Evolutionary conservation across 192 early-diverging fungal genomes (phyloP), one percentile per base, ranked within the genome.

Genomic region (Entomortierella parvispora): DNA sequence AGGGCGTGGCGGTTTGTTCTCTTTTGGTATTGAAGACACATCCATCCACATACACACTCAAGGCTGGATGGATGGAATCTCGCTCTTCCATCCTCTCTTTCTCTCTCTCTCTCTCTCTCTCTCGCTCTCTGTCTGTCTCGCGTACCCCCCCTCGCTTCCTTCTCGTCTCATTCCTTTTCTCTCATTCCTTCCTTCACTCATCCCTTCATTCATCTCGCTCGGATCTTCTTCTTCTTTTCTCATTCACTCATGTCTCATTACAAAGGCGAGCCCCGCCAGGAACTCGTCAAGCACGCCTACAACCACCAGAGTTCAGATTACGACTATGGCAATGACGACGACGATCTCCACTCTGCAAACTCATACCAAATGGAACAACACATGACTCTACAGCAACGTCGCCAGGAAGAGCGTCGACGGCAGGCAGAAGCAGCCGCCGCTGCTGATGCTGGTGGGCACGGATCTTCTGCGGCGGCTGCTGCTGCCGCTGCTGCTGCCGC

Each of bases 341-440:
- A 49, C 47, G 8, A 22, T 29, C 12, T 14, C 31, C 54, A 3
- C 34, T n/a, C 20, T 14, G 31, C 3, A 49, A 40, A 40, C 37
- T 40, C 42, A 26, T 56, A 45, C 32, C 29, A 32, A 0, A 47
- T 67, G 32, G 54, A 49, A 34, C 63, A 65, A 31, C 65, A 44
- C 18, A 62, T 70, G 62, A 65, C 70, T 1, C 50, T 57, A 43
- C 70, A 65, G 31, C 70, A 74, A 40, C 56, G 48, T 14, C 62
- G 62, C n/a, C 70, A 74, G 31, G 62, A 74, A 17, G 70, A 74
- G 17, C 70, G 70, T 25, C 40, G 56, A 25, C 45, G 47, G 20
- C 62, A 74, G 11, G 62, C 62, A n/a, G 70, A 65, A 5, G 9
- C 23, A 10, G 28, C 55, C n/a, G 58, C 62, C 4, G 44, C 67